Conservation (phyloP, 306 rosid genomes). For the Quercus parvula region DNA sequence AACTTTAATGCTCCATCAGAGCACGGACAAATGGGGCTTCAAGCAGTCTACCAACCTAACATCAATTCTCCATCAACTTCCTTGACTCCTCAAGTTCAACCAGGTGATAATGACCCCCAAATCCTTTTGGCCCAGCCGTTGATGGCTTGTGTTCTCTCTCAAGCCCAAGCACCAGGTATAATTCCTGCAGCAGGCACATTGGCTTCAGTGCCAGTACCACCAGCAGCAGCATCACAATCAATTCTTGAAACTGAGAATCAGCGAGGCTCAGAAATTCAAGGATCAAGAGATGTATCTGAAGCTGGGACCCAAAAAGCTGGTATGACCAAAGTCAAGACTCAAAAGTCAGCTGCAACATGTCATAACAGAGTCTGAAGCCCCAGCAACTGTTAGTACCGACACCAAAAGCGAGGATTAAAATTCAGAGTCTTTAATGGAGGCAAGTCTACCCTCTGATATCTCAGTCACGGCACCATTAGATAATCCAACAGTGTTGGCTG, state of each 20-base stretch:
- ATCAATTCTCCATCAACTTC: constrained; percentile 35
- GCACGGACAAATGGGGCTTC: constrained; percentile 8
- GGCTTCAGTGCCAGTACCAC: not conserved
- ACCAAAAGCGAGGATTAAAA: constrained; percentile 2
- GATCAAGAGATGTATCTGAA: not conserved
- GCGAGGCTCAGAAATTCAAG: constrained; percentile 5
- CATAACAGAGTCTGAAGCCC: not conserved
- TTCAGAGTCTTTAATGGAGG: constrained; percentile 4
- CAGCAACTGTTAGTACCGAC: not conserved
- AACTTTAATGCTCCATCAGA: constrained; percentile 1
- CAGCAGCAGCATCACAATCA: not conserved
- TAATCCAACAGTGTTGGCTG: constrained; percentile 6
- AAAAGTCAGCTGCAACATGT: constrained; percentile 12
- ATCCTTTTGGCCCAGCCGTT: constrained; percentile 65
- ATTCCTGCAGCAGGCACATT: constrained; percentile 13
- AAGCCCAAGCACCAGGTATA: constrained; percentile 30
- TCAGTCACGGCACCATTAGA: not conserved
- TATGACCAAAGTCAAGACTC: not conserved
- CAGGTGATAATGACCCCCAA: constrained; percentile 64
- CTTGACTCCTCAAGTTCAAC: constrained; percentile 22
- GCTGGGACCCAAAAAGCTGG: constrained; percentile 8
- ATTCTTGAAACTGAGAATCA: constrained; percentile 13
- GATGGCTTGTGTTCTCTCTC: constrained; percentile 49
- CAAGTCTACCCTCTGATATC: not conserved
- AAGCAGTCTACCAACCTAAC: constrained; percentile 50